Percentiles rank a stretch among this genome's conserved stretches.
Conservation (phyloP, 306 rosid species). For the Mucuna pruriens region DNA sequence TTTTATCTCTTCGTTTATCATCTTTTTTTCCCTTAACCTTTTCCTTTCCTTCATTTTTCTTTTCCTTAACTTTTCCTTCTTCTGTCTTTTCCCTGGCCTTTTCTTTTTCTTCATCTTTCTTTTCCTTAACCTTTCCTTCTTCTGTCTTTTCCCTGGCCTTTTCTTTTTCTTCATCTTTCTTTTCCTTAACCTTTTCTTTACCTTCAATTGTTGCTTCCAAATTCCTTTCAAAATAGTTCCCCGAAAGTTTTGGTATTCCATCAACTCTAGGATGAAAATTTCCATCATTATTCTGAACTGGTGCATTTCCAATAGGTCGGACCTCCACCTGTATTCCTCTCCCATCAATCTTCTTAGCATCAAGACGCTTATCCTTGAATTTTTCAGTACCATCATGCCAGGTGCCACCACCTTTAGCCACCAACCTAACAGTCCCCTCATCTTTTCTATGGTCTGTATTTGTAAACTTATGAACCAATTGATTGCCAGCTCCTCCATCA, state of each 20-base stretch:
- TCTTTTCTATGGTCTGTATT: slow-evolving; percentile 53
- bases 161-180: slow-evolving; percentile 65
- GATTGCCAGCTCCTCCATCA: slow-evolving; percentile 54
- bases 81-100: slow-evolving; percentile 73
- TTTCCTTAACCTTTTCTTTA: slow-evolving; percentile 65
- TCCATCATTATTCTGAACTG: slow-evolving; percentile 49
- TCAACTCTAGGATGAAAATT: slow-evolving; percentile 58
- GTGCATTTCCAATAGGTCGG: slow-evolving; percentile 51
- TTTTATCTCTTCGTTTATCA: slow-evolving; percentile 67
- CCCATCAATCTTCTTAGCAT: slow-evolving; percentile 53
- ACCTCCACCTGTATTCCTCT: slow-evolving; percentile 51
- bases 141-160: slow-evolving; percentile 71
- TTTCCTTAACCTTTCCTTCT: slow-evolving; percentile 60
- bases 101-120: slow-evolving; percentile 64
- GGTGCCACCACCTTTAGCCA: slow-evolving; percentile 55
- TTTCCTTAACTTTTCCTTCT: slow-evolving; percentile 65
- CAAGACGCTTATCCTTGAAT: slow-evolving; percentile 54
- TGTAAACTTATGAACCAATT: slow-evolving; percentile 53
- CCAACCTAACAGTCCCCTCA: slow-evolving; percentile 65
- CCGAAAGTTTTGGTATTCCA: slow-evolving; percentile 53
- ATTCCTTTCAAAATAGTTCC: slow-evolving; percentile 45
- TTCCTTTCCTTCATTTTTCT: slow-evolving; percentile 65
- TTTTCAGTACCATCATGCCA: slow-evolving; percentile 55
- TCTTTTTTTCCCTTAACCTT: slow-evolving; percentile 63
- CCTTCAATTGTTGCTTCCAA: slow-evolving; percentile 53